Percentiles rank a stretch among this genome's conserved stretches.
These are phyloP conservation scores for Cucumis hystrix DNA, from an alignment of 306 rosid species.

Conservation along the genomic window DNA sequence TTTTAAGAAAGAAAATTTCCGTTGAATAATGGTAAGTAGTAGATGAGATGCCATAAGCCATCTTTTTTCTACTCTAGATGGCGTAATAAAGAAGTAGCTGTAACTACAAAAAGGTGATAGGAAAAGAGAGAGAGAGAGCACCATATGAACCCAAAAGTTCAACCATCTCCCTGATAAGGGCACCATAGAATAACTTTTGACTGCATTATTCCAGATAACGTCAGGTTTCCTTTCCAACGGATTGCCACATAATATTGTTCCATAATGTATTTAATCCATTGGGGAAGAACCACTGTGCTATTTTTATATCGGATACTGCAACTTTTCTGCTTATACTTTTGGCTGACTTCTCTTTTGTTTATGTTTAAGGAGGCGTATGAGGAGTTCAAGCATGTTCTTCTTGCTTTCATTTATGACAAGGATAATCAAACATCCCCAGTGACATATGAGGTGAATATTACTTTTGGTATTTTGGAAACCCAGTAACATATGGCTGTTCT, in stretches of 20 bases:
- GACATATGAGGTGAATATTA: constrained; percentile 53
- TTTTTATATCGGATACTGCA: not conserved
- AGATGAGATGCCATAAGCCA: not conserved
- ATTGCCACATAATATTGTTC: not conserved
- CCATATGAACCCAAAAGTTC: not conserved
- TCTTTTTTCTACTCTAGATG: not conserved
- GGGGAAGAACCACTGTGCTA: not conserved
- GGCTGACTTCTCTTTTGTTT: constrained; percentile 23
- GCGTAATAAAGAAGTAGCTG: not conserved
- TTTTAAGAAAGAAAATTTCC: not conserved
- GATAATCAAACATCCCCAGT: constrained; percentile 77
- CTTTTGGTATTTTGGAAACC: not conserved
- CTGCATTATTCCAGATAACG: not conserved
- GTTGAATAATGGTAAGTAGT: not conserved
- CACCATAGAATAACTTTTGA: not conserved
- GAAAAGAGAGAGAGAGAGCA: not conserved
- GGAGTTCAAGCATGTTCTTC: constrained; percentile 97
- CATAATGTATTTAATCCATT: not conserved
- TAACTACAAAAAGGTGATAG: not conserved
- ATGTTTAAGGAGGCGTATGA: constrained; percentile 90
- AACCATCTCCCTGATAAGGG: not conserved
- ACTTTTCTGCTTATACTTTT: constrained; percentile 12
- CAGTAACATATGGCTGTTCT: not conserved
- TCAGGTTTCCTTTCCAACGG: not conserved
- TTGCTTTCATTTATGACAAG: constrained; percentile 86